Evolutionary conservation across 1,284 basidiomycete genomes (phyloP).

Genomic region (Sanghuangporus weigelae): DNA sequence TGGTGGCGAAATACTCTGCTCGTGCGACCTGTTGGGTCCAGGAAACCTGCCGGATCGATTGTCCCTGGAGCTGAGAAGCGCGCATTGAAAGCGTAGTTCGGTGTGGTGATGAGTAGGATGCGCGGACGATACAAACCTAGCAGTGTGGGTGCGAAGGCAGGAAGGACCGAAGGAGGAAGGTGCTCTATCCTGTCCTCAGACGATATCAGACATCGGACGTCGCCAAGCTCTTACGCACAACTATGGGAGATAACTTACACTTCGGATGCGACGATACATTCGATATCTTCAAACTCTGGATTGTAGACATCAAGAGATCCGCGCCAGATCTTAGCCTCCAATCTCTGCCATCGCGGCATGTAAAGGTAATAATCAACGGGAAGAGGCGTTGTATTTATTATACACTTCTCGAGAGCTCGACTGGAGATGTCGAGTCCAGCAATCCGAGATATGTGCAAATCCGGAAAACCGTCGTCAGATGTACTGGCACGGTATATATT

Average conservation of each 20-base stretch:
- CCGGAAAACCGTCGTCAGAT: conserved; percentile 40
- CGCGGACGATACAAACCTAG: conserved; percentile 82
- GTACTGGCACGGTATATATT: conserved; percentile 9
- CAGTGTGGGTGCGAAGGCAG: conserved; percentile 73
- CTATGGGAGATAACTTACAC: conserved; percentile 50
- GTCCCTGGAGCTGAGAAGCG: conserved; percentile 66
- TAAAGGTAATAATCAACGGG: conserved; percentile 13
- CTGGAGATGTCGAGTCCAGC: conserved; percentile 63
- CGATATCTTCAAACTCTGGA: conserved; percentile 63
- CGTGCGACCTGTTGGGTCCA: conserved; percentile 74
- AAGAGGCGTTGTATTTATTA: conserved; percentile 20
- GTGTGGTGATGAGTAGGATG: conserved; percentile 82
- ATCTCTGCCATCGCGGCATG: conserved; percentile 62
- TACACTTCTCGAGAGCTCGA: conserved; percentile 41
- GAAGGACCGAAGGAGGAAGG: conserved; percentile 63
- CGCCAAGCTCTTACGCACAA: background rate
- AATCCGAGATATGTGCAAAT: conserved; percentile 55
- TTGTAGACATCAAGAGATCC: conserved; percentile 80
- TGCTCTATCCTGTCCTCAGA: conserved; percentile 70
- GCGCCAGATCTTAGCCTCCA: conserved; percentile 74
- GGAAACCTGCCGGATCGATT: conserved; percentile 41
- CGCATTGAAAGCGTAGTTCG: conserved; percentile 85
- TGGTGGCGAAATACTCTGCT: conserved; percentile 69
- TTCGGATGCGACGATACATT: conserved; percentile 85
- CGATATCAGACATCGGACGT: conserved; percentile 26